These are phyloP conservation scores for Fusarium caatingaense DNA, from an alignment of 2,329 filamentous ascomycete genomes.

Conservation along the genomic window DNA sequence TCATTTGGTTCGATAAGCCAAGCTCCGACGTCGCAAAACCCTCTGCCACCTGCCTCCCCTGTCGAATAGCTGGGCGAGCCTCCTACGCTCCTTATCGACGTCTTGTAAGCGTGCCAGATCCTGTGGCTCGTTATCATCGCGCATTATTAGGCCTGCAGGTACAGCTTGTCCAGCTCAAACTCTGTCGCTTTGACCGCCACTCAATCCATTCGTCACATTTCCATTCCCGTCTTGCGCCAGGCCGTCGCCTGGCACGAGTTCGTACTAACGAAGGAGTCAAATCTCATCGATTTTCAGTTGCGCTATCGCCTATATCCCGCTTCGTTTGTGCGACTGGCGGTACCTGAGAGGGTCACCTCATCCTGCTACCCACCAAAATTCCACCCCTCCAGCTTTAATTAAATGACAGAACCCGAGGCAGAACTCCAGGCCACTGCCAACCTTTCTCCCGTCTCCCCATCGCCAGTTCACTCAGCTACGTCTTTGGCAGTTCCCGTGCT, in stretches of 20 bases:
- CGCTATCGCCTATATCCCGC: slow-evolving; percentile 31
- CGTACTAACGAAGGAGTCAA: slow-evolving; percentile 38
- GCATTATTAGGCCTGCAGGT: slow-evolving; percentile 7
- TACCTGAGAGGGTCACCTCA: slow-evolving; percentile 28
- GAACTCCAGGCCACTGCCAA: slow-evolving; percentile 64
- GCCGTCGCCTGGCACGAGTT: slow-evolving; percentile 34
- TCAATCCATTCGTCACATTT: slow-evolving; percentile 24
- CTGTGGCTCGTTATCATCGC: slow-evolving; percentile 15
- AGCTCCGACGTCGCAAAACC: slow-evolving; percentile 45
- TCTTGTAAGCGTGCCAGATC: slow-evolving; percentile 25
- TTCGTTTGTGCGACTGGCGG: slow-evolving; percentile 37
- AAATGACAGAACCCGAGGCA: slow-evolving; percentile 59
- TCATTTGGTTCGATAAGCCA: slow-evolving; percentile 39
- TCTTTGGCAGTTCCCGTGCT: slow-evolving; percentile 62
- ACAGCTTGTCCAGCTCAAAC: slow-evolving; percentile 16
- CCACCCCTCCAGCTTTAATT: slow-evolving; percentile 40
- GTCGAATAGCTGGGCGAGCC: slow-evolving; percentile 18
- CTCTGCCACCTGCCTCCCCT: slow-evolving; percentile 25
- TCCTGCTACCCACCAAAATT: slow-evolving; percentile 30
- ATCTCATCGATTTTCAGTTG: slow-evolving; percentile 30
- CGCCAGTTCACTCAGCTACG: slow-evolving; percentile 60
- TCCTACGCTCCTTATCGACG: slow-evolving; percentile 9
- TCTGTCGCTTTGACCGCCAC: slow-evolving; percentile 26
- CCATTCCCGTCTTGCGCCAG: slow-evolving; percentile 34
- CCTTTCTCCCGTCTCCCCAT: slow-evolving; percentile 64